Evolutionary conservation across 768 basidiomycete genomes (phyloP).

Genomic region (Pleurotus tuber-regium): DNA sequence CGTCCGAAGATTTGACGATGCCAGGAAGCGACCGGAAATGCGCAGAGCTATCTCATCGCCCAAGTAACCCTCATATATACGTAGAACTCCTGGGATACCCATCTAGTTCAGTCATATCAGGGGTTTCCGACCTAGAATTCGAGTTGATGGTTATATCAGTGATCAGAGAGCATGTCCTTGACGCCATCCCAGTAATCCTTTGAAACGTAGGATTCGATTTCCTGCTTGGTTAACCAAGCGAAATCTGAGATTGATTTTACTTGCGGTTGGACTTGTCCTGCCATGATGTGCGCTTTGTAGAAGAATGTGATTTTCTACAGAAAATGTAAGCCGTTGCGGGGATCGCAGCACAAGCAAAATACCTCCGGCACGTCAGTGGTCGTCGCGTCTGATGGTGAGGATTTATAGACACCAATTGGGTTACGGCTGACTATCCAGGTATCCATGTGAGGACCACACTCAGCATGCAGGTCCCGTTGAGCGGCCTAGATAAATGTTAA

Average conservation of each 20-base stretch:
- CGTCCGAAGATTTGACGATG: constrained; percentile 89
- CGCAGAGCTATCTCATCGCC: constrained; percentile 55
- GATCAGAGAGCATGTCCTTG: constrained; percentile 80
- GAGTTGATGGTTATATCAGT: constrained; percentile 30
- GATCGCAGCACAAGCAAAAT: not conserved
- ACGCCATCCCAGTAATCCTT: constrained; percentile 71
- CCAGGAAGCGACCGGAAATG: constrained; percentile 60
- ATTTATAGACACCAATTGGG: constrained; percentile 79
- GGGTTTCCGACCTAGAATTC: no score
- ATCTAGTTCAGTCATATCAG: constrained; percentile 6
- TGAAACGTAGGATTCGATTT: constrained; percentile 72
- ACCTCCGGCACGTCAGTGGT: constrained; percentile 17
- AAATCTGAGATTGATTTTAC: constrained; percentile 63
- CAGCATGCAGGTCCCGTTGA: constrained; percentile 60
- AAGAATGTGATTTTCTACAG: constrained; percentile 77
- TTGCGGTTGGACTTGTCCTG: constrained; percentile 73
- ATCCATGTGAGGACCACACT: constrained; percentile 85
- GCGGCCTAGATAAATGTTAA: constrained; percentile 54
- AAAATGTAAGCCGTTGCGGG: not conserved
- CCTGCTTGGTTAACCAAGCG: constrained; percentile 94
- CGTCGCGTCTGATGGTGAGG: constrained; percentile 32
- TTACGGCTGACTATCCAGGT: constrained; percentile 91
- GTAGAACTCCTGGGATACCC: no score
- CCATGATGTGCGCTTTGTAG: constrained; percentile 91
- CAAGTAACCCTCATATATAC: constrained; percentile 24